A percentile compares a stretch with the other conserved stretches of the same genome.
phyloP scores from a whole-genome alignment of 2,329 filamentous ascomycete species.

The Trichoderma sp. region DNA sequence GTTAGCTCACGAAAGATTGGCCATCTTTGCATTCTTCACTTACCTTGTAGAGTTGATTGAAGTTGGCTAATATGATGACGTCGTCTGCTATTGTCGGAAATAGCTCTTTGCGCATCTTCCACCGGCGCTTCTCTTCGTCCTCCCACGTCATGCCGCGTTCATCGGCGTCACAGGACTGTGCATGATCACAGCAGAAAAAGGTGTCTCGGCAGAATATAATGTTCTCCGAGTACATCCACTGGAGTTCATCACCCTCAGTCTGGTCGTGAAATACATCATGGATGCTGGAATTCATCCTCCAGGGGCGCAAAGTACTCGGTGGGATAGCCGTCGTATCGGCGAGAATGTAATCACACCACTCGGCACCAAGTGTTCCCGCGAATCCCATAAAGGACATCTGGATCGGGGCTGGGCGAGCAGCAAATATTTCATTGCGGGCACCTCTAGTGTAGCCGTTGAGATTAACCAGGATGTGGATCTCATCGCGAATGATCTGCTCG shows the following conservation, averaged over 20 bases:
- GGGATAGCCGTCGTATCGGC: constrained; percentile 88
- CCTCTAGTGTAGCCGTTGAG: constrained; percentile 97
- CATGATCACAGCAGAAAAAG: constrained; percentile 97
- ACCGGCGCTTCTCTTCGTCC: constrained; percentile 75
- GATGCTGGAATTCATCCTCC: constrained; percentile 69
- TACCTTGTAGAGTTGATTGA: constrained; percentile 98
- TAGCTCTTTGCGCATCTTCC: constrained; percentile 89
- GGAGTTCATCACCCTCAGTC: constrained; percentile 64
- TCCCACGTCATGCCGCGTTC: constrained; percentile 73
- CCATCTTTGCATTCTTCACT: constrained; percentile 23
- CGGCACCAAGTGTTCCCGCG: constrained; percentile 88
- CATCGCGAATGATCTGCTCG: constrained; percentile 79
- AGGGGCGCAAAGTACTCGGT: constrained; percentile 73
- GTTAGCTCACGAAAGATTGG: background rate
- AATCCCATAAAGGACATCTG: constrained; percentile 99
- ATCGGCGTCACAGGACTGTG: constrained; percentile 76
- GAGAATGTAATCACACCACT: constrained; percentile 97
- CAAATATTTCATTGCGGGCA: constrained; percentile 96
- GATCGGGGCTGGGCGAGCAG: constrained; percentile 86
- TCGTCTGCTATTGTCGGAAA: constrained; percentile 82
- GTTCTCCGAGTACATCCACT: constrained; percentile 96
- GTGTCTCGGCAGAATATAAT: constrained; percentile 92
- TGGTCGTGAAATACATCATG: constrained; percentile 66
- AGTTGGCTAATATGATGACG: constrained; percentile 89
- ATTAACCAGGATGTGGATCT: constrained; percentile 92